Evolutionary conservation across 2,329 filamentous ascomycete species (phyloP), one percentile per base, ranked within the genome.

Genomic region (Arthrobotrys entomopaga): DNA sequence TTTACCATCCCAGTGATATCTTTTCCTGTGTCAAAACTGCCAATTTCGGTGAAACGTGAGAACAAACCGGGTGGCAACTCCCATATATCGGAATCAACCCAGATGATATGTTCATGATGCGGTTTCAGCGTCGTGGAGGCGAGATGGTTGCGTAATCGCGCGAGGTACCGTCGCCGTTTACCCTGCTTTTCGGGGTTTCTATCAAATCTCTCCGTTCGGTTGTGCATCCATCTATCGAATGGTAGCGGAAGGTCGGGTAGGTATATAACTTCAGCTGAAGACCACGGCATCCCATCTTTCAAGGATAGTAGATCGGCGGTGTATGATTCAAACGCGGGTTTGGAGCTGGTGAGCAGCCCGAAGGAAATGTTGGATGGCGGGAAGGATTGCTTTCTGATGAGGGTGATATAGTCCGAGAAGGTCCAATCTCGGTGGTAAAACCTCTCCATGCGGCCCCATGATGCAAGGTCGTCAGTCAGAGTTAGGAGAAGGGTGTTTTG

Each of bases 1-100:
- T 20, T 53, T 2, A 65, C 60, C 10, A 65, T 42, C 11, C 49
- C 19, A 0, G 48, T 54, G 3, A 65, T 65, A 48, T 65, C 60
- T 2, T 7, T 26, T 78, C 20, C 79, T 77, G 13, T 67, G 64
- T 34, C 26, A 7, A 26, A 71, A 77, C 16, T 50, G 61, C 57
- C 76, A 61, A n/a, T 79, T 77, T 57, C 80, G 79, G 1, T 26
- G 64, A 49, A 80, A 66, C 80, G 81, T 80, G 80, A 79, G 19
- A 82, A 74, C 46, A 82, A 77, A 1, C 77, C 78, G 1, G 71
- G 46, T 0, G 80, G 80, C 6, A 81, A 72, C 60, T 80, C 79
- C 22, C 79, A 80, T 16, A 82, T 77, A 65, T 82, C 81, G 19
- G 81, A 78, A 57, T 82, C 81, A 11, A 81, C 59, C 81, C 81